phyloP scores from a whole-genome alignment of 2,329 filamentous ascomycete species.

The Lithohypha guttulata region DNA sequence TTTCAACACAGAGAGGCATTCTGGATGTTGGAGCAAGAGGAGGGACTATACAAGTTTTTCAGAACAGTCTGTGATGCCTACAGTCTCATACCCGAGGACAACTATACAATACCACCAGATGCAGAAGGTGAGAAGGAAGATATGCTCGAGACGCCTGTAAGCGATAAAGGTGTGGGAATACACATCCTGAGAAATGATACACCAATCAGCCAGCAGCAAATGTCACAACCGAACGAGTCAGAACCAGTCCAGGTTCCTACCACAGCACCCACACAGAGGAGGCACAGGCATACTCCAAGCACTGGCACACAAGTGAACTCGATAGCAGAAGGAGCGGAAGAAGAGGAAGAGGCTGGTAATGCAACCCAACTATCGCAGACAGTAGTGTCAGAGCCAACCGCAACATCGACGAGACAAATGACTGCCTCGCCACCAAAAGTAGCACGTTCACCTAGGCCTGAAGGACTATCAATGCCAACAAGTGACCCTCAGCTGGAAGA shows the following conservation, averaged over 20 bases:
- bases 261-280: conserved; percentile 61
- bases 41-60: conserved; percentile 92
- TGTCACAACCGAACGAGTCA: neutral
- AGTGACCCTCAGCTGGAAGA: neutral
- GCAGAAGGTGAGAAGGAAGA: conserved; percentile 66
- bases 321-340: conserved; percentile 73
- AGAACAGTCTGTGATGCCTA: conserved; percentile 94
- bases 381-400: conserved; percentile 17
- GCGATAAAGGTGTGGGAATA: conserved; percentile 12
- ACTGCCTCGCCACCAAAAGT: conserved; percentile 11
- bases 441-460: conserved; percentile 3
- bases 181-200: conserved; percentile 33
- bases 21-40: conserved; percentile 81
- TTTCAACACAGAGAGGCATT: conserved; percentile 94
- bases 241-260: conserved; percentile 28
- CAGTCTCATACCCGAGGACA: conserved; percentile 78
- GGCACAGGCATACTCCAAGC: conserved; percentile 73
- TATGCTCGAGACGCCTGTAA: conserved; percentile 10
- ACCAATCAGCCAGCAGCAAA: conserved; percentile 20
- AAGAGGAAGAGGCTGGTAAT: conserved; percentile 39
- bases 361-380: conserved; percentile 2
- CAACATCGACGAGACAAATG: conserved; percentile 11
- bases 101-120: conserved; percentile 88
- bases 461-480: conserved; percentile 5
- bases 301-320: conserved; percentile 69